Percentiles rank a stretch among this genome's conserved stretches.
These are phyloP conservation scores for Pleurotus ostreatus DNA, from an alignment of 768 basidiomycete genomes.

Conservation along the genomic window DNA sequence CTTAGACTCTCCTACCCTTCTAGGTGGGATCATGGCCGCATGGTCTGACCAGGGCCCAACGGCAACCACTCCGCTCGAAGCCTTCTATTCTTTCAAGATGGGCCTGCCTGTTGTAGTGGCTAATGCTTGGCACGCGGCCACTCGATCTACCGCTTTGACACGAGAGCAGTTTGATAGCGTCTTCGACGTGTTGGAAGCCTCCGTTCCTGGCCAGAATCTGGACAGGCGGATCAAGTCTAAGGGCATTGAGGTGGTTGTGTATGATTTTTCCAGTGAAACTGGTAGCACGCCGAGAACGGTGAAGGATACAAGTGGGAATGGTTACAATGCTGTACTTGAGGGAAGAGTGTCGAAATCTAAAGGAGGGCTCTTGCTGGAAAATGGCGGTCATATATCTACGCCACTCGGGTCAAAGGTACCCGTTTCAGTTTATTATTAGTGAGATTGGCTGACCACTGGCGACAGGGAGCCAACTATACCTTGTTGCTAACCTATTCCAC, in stretches of 20 bases:
- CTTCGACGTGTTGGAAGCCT: slow-evolving; percentile 32
- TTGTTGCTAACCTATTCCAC: background rate
- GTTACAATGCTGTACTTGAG: slow-evolving; percentile 11
- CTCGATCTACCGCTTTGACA: slow-evolving; percentile 28
- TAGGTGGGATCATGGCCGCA: slow-evolving; percentile 31
- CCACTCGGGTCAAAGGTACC: slow-evolving; percentile 4
- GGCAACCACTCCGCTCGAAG: slow-evolving; percentile 38
- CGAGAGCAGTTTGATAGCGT: slow-evolving; percentile 29
- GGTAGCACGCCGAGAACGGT: slow-evolving; percentile 3
- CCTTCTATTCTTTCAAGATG: slow-evolving; percentile 37
- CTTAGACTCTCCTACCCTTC: slow-evolving; percentile 21
- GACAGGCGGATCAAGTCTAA: slow-evolving; percentile 24
- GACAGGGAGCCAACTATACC: slow-evolving; percentile 1
- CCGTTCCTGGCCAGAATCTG: slow-evolving; percentile 39
- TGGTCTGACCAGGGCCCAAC: slow-evolving; percentile 46
- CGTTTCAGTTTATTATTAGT: too few relatives aligned
- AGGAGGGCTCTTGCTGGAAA: background rate
- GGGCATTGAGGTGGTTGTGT: background rate
- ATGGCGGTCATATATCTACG: background rate
- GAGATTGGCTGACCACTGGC: too few relatives aligned
- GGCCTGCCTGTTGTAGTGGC: slow-evolving; percentile 37
- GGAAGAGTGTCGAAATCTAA: background rate
- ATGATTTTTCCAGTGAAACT: slow-evolving; percentile 12
- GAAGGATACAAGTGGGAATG: slow-evolving; percentile 16
- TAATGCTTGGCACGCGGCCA: slow-evolving; percentile 39